Percentiles rank a stretch among this genome's conserved stretches.
These are phyloP conservation scores for Populus euphratica DNA, from an alignment of 345 rosid species.

Conservation along the genomic window DNA sequence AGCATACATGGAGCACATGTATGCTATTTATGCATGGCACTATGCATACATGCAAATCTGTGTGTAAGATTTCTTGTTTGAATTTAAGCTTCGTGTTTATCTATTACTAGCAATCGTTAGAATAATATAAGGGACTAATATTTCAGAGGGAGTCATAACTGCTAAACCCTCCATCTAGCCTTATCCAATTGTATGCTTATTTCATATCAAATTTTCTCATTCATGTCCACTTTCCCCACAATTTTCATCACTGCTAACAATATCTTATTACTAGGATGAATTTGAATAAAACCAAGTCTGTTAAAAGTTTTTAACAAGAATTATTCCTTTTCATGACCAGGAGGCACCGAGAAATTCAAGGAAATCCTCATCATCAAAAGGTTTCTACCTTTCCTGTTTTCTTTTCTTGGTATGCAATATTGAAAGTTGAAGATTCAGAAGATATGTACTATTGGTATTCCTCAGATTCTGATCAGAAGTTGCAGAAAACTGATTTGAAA, in stretches of 20 bases:
- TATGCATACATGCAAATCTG: background rate
- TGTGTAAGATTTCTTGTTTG: background rate
- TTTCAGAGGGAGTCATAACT: background rate
- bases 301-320: background rate
- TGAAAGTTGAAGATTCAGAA: slow-evolving; percentile 11
- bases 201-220: background rate
- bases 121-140: background rate
- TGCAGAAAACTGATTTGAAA: slow-evolving; percentile 21
- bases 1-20: no score
- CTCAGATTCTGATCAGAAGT: slow-evolving; percentile 39
- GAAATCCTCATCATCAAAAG: slow-evolving; percentile 38
- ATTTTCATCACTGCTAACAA: no score
- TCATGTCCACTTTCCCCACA: no score
- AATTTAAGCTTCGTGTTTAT: background rate
- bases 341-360: slow-evolving; percentile 25
- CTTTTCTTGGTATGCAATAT: slow-evolving; percentile 15
- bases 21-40: background rate
- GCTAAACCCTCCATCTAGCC: background rate
- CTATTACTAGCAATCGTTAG: background rate
- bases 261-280: background rate
- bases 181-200: background rate
- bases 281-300: background rate
- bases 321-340: slow-evolving; percentile 28
- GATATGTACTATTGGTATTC: slow-evolving; percentile 16
- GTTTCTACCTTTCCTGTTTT: slow-evolving; percentile 24